Base-by-base conservation (phyloP, 1,139 yeast species). In the Wickerhamiella pararugosa region DNA sequence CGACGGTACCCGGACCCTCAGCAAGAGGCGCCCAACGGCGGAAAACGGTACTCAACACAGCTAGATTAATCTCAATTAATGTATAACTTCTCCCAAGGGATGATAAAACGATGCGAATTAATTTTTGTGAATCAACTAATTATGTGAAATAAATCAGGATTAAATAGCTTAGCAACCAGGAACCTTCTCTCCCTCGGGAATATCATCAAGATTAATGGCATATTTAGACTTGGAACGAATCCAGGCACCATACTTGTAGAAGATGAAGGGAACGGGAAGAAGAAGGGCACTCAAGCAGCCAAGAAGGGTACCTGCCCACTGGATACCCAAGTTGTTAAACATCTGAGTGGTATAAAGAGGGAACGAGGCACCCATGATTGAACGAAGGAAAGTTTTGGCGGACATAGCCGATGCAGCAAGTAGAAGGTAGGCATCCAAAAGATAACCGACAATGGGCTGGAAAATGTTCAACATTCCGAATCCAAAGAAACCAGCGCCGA, bases 401-500 rank as follows among this genome's bases (percentile, higher is more conserved):
- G 95, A 94, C 51, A 86, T 65, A 1, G 95, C 95, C 30, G 92
- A 78, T 4, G 94, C 94, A 4, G 94, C 92, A 55, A 77, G 73
- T 47, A 73, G 56, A 48, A 82, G 66, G 56, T 84, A 86, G 36
- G 82, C 69, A 58, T 86, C 95, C 53, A 86, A 76, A 52, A 84
- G 71, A 59, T 84, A 84, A 59, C 79, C 81, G 55, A 83, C 63
- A 45, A 84, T 73, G 9, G 92, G 79, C 51, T 80, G 65, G 68
- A 84, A 83, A 47, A 84, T 77, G 42, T 79, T 67, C 53, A 83
- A 64, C 49, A 83, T 64, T 27, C 94, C 94, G 51, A 69, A 71
- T 8, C 94, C 94, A 42, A 79, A 70, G 51, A 78, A 74, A 0
- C 74, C 54, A 86, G 78, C 9, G 90, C 94, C 25, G 92, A 93